phyloP scores from a whole-genome alignment of 169 alveolate species.

The Cryptosporidium xiaoi region DNA sequence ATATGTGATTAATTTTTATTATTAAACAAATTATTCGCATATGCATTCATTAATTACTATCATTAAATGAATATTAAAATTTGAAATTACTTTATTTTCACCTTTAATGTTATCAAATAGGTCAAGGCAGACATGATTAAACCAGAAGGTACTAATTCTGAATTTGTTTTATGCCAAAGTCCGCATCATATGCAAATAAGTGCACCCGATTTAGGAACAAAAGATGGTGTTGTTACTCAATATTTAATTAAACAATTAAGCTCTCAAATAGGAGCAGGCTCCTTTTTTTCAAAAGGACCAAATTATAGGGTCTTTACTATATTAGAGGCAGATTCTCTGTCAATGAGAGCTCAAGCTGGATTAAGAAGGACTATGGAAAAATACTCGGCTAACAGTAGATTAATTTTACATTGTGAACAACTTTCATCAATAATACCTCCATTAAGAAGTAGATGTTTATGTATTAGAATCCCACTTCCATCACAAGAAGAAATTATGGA shows the following conservation, averaged over 20 bases:
- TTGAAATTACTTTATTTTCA: constrained; percentile 57
- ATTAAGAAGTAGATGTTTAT: constrained; percentile 92
- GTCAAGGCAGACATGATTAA: constrained; percentile 85
- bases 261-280: constrained; percentile 88
- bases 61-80: not conserved
- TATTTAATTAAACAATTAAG: constrained; percentile 92
- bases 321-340: constrained; percentile 90
- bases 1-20: not conserved
- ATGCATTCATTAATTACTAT: not conserved
- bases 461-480: constrained; percentile 95
- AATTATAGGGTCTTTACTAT: constrained; percentile 90
- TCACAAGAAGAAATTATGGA: constrained; percentile 82
- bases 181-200: constrained; percentile 93
- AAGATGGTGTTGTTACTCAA: constrained; percentile 92
- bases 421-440: constrained; percentile 90
- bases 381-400: constrained; percentile 89
- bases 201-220: constrained; percentile 92
- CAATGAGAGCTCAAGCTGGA: constrained; percentile 95
- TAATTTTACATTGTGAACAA: constrained; percentile 90
- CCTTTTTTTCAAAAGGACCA: constrained; percentile 85
- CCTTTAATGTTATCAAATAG: constrained; percentile 39
- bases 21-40: not conserved
- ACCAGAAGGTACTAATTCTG: constrained; percentile 82
- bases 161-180: constrained; percentile 86
- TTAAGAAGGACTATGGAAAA: constrained; percentile 95